A percentile compares a stretch with the other conserved stretches of the same genome.
Conservation (phyloP, 192 early-diverging fungal genomes). For the Mortierella hygrophila region DNA sequence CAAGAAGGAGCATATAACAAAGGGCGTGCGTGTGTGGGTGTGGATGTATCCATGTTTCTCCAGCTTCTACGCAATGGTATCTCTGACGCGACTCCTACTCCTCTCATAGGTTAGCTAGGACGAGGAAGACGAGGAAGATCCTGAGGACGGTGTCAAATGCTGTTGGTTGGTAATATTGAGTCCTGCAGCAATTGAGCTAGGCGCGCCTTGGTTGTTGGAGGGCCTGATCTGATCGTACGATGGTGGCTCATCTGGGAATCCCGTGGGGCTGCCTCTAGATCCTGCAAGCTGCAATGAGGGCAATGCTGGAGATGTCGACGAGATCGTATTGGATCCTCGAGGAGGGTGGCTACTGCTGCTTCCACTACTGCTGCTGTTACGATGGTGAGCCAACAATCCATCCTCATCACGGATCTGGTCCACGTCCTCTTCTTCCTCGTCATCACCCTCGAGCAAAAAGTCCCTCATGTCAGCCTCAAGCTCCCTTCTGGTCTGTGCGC, state of each 20-base stretch:
- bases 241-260: conserved; percentile 51
- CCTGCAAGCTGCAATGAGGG: neutral
- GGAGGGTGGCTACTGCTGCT: neutral
- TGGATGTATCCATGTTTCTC: neutral
- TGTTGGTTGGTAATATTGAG: neutral
- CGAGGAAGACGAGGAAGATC: neutral
- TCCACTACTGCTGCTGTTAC: conserved; percentile 16
- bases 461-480: conserved; percentile 53
- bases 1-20: neutral
- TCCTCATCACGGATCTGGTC: conserved; percentile 42
- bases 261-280: neutral
- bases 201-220: conserved; percentile 9
- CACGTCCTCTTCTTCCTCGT: conserved; percentile 43
- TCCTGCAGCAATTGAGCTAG: conserved; percentile 28
- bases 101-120: neutral
- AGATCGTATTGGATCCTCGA: neutral
- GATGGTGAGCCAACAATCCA: conserved; percentile 36
- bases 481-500: conserved; percentile 43
- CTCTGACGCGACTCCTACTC: neutral
- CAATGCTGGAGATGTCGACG: neutral
- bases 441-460: conserved; percentile 50
- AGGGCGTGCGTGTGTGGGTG: neutral
- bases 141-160: neutral
- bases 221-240: conserved; percentile 43
- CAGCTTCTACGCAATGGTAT: neutral